Percentiles rank a stretch among this genome's conserved stretches.
Evolutionary conservation across 2,329 filamentous ascomycete genomes (phyloP).

Genomic region (Purpureocillium lavendulum): DNA sequence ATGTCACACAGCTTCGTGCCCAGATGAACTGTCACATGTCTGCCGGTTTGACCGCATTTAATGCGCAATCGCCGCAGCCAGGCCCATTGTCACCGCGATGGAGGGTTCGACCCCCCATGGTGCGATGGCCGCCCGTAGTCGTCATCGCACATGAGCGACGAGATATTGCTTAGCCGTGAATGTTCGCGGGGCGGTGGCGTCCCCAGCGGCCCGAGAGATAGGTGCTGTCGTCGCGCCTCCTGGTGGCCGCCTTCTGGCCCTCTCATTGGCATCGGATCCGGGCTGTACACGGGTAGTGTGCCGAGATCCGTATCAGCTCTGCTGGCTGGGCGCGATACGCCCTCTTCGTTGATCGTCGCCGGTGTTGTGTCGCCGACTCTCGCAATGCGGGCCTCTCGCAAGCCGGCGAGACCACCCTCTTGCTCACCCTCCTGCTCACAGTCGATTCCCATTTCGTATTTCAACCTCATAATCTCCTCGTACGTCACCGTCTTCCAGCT

Average conservation of each 20-base stretch:
- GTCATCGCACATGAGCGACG: constrained; percentile 13
- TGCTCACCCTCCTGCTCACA: constrained; percentile 2
- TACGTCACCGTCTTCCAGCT: constrained; percentile 76
- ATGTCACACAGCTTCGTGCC: too few species aligned
- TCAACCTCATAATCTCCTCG: constrained; percentile 45
- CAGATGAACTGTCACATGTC: too few species aligned
- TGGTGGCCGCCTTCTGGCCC: constrained; percentile 1
- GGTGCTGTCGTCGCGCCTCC: neutral
- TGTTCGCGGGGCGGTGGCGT: constrained; percentile 11
- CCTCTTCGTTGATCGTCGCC: neutral
- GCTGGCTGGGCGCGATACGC: constrained; percentile 5
- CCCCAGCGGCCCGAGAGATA: neutral
- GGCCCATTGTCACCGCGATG: constrained; percentile 1
- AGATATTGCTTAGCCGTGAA: constrained; percentile 25
- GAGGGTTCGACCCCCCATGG: constrained; percentile 1
- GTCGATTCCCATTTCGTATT: constrained; percentile 16
- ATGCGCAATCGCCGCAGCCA: too few species aligned
- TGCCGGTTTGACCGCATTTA: too few species aligned
- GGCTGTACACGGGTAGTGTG: constrained; percentile 5
- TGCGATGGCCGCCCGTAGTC: constrained; percentile 5
- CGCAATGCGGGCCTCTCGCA: neutral
- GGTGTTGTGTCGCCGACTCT: neutral
- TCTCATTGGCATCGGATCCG: constrained; percentile 5
- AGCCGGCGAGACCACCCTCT: constrained; percentile 8
- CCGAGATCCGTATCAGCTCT: constrained; percentile 7